Conservation (phyloP, 2,329 filamentous ascomycete genomes). For the Diaporthe humulicola region DNA sequence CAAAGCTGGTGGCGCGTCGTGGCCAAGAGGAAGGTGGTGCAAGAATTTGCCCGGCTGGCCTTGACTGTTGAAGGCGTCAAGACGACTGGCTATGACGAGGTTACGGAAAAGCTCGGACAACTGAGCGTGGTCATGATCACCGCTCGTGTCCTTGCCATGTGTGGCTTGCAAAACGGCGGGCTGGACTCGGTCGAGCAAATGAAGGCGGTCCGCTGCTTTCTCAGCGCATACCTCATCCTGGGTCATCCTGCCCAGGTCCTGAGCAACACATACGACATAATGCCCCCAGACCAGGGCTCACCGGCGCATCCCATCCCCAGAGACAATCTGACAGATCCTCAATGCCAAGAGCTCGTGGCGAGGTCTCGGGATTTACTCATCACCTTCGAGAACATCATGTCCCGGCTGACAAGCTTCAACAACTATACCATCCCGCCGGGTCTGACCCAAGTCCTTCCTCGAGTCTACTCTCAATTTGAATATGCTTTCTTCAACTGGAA, state of each 20-base stretch:
- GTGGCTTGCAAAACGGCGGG: constrained; percentile 76
- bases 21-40: constrained; percentile 70
- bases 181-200: constrained; percentile 75
- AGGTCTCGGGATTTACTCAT: constrained; percentile 84
- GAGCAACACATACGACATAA: constrained; percentile 75
- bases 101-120: constrained; percentile 76
- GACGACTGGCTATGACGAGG: constrained; percentile 80
- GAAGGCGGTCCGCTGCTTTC: constrained; percentile 79
- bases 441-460: constrained; percentile 72
- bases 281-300: constrained; percentile 68
- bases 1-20: constrained; percentile 78
- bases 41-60: constrained; percentile 75
- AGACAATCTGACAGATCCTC: constrained; percentile 71
- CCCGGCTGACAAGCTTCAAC: constrained; percentile 75
- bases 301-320: constrained; percentile 59
- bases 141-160: constrained; percentile 76
- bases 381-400: constrained; percentile 81
- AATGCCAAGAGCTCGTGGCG: constrained; percentile 78
- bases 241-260: constrained; percentile 84
- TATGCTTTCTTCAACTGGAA: constrained; percentile 89
- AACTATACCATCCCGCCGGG: constrained; percentile 75
- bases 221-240: constrained; percentile 84
- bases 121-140: constrained; percentile 76
- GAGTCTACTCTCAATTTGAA: constrained; percentile 80
- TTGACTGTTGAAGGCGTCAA: constrained; percentile 79